These are phyloP conservation scores for Phytophthora crassamura DNA, from an alignment of 352 stramenopile genomes.

Conservation along the genomic window DNA sequence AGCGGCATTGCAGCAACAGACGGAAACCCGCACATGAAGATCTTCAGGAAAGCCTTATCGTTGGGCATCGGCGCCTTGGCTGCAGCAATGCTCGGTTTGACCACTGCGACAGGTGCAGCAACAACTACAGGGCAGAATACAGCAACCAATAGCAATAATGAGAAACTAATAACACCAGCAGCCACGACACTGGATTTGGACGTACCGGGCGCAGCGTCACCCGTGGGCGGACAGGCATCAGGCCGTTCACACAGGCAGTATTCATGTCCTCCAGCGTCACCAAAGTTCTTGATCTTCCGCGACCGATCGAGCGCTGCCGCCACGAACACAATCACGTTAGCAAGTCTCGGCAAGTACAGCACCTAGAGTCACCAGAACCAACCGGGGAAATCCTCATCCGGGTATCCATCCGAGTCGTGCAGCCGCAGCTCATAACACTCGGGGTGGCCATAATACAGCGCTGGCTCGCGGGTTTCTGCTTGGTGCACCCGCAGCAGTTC, in stretches of 20 bases:
- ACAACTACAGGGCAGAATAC: conserved; percentile 31
- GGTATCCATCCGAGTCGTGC: conserved; percentile 84
- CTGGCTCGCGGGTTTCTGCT: conserved; percentile 61
- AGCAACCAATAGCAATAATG: conserved; percentile 2
- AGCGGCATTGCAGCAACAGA: not conserved
- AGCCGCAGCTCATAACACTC: conserved; percentile 90
- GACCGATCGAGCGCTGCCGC: conserved; percentile 76
- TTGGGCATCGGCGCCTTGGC: conserved; percentile 57
- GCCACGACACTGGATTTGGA: not conserved
- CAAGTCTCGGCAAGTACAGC: not conserved
- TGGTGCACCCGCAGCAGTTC: conserved; percentile 81
- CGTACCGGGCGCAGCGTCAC: conserved; percentile 56
- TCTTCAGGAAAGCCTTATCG: conserved; percentile 89
- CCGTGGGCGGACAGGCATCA: conserved; percentile 79
- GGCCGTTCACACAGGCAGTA: conserved; percentile 89
- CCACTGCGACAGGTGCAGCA: conserved; percentile 25
- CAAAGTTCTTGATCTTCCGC: conserved; percentile 92
- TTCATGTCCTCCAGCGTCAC: conserved; percentile 85
- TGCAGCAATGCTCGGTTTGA: conserved; percentile 38
- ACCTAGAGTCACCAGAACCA: not conserved
- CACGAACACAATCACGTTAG: conserved; percentile 8
- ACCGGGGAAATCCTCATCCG: conserved; percentile 90
- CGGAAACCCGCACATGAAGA: conserved; percentile 73
- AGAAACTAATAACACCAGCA: not conserved
- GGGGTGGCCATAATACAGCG: conserved; percentile 85